Evolutionary conservation across 2,329 filamentous ascomycete genomes (phyloP).

Genomic region (Claviceps humidiphila): DNA sequence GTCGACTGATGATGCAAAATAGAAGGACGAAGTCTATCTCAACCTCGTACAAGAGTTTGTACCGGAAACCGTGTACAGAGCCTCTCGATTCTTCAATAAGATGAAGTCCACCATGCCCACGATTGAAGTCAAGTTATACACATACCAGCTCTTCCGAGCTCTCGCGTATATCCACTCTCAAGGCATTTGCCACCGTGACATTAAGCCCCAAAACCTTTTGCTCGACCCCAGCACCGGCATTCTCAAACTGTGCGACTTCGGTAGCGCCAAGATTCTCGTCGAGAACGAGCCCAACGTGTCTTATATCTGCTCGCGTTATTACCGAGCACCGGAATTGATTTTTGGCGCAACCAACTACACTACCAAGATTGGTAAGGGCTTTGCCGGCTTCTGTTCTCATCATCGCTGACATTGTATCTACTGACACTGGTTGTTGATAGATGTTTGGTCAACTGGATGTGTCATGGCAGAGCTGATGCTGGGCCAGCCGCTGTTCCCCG

Average conservation of each 20-base stretch:
- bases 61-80: conserved; percentile 94
- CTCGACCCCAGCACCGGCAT: conserved; percentile 84
- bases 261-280: conserved; percentile 94
- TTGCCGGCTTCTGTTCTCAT: neutral
- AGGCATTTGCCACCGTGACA: conserved; percentile 97
- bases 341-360: conserved; percentile 99
- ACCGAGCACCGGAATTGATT: conserved; percentile 93
- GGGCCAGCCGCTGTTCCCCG: conserved; percentile 92
- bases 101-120: conserved; percentile 99
- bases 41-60: conserved; percentile 98
- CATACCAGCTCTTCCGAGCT: conserved; percentile 96
- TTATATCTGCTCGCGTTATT: conserved; percentile 98
- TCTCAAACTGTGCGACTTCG: conserved; percentile 96
- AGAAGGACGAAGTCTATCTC: conserved; percentile 98
- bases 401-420: neutral
- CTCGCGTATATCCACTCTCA: conserved; percentile 98
- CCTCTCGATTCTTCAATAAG: conserved; percentile 98
- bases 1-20: conserved; percentile 2
- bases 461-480: conserved; percentile 99
- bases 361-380: conserved; percentile 87
- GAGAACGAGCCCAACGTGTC: conserved; percentile 99
- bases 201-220: conserved; percentile 96
- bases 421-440: conserved; percentile 36
- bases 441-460: conserved; percentile 98
- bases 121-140: conserved; percentile 97